Evolutionary conservation across 805 yeast genomes (phyloP).

Genomic region (Huiozyma naganishii): DNA sequence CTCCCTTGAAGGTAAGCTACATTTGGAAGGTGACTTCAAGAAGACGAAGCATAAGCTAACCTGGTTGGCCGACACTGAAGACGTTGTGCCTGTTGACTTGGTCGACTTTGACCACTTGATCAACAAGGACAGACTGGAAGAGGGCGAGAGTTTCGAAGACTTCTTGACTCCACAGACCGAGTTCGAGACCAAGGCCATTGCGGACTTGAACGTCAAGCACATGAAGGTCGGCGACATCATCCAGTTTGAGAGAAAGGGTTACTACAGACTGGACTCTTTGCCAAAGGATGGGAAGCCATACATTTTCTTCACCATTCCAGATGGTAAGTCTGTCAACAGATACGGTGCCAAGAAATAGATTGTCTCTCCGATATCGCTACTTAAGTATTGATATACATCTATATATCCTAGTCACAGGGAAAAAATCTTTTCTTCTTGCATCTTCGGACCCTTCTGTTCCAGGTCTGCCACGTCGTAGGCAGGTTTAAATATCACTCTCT

Average conservation of each 20-base stretch:
- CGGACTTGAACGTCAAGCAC: constrained; percentile 65
- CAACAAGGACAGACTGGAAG: constrained; percentile 90
- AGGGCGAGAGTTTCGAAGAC: constrained; percentile 87
- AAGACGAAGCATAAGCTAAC: constrained; percentile 91
- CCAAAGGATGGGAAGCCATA: constrained; percentile 50
- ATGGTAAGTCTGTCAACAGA: constrained; percentile 74
- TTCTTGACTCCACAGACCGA: constrained; percentile 81
- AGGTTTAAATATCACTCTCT: neutral
- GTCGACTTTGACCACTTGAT: constrained; percentile 91
- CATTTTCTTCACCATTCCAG: constrained; percentile 88
- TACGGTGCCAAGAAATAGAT: constrained; percentile 58
- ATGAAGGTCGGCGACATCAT: constrained; percentile 80
- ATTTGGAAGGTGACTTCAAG: constrained; percentile 93
- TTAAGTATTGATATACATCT: neutral
- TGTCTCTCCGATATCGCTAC: neutral
- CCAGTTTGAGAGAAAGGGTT: constrained; percentile 96
- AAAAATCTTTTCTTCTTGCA: neutral
- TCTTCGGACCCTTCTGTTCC: too few relatives aligned
- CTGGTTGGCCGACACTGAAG: constrained; percentile 81
- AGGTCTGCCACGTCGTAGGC: too few relatives aligned
- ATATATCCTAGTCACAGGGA: neutral
- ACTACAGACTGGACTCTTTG: constrained; percentile 64
- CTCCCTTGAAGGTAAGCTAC: constrained; percentile 63
- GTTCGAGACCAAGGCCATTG: constrained; percentile 67
- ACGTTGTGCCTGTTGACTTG: constrained; percentile 61